Evolutionary conservation across 2,329 filamentous ascomycete species (phyloP), one percentile per base, ranked within the genome.

Genomic region (Arthrobotrys megalospora): DNA sequence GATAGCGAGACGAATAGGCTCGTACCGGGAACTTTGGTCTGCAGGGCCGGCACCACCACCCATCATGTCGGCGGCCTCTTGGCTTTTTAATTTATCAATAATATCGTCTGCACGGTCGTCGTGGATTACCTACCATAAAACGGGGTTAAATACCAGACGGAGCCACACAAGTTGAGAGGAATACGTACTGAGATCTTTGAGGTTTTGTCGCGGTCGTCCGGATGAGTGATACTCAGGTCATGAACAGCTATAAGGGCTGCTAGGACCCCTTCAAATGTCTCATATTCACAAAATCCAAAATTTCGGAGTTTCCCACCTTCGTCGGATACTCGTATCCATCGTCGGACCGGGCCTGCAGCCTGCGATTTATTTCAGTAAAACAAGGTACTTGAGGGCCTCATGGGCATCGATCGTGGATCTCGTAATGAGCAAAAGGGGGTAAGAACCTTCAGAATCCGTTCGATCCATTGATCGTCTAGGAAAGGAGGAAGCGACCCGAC

Each of bases 211-310:
- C 84, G 95, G 92, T 84, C 91, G 92, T 85, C 93, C 93, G 47
- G 90, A 62, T 71, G 43, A 2, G 67, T 32, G 43, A 78, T 47
- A 21, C 52, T 60, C 12, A 78, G 41, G 19, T 69, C 67, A 36
- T 78, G 38, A 7, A 78, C n/a, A 0, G 62, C 24, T 10, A 53
- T 78, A 21, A 71, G 38, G 6, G 75, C 75, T 12, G 67, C 75
- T 4, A 67, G 62, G 10, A 78, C 65, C 80, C 94, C 95, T 84
- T 97, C 93, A 24, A 91, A 90, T 84, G 98, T 94, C 80, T 97
- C 95, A 84, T 92, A 99, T 85, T 97, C 92, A 76, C 95, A 96
- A 85, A 99, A 98, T 12, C 95, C 96, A 86, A 98, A 98, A 80
- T 91, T 91, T 85, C 91, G 91, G 70, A 91, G 90, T 85, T 95